Percentiles rank a stretch among this genome's conserved stretches.
phyloP scores from a whole-genome alignment of 306 rosid species.

The Chamaecrista fasciculata region DNA sequence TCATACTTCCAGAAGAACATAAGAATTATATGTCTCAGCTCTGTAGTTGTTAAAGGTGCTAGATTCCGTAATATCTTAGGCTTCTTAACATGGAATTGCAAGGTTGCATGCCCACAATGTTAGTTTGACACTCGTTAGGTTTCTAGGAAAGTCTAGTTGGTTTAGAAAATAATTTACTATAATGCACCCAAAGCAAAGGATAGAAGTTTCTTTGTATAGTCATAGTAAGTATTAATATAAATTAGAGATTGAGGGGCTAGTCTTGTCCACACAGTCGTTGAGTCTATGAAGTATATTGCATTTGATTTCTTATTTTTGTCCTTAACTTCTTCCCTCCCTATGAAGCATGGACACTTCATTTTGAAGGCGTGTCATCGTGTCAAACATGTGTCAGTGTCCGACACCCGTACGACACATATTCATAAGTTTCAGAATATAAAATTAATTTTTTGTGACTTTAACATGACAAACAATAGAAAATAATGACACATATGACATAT shows the following conservation, averaged over 20 bases:
- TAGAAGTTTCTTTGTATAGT: not conserved
- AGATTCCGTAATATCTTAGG: not conserved
- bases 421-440: too few relatives aligned
- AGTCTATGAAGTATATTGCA: not conserved
- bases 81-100: not conserved
- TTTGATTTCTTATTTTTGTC: not conserved
- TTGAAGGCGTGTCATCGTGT: too few relatives aligned
- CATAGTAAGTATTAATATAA: too few relatives aligned
- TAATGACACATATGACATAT: too few relatives aligned
- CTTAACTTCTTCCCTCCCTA: not conserved
- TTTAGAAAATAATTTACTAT: not conserved
- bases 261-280: not conserved
- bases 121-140: not conserved
- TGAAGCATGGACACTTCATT: too few relatives aligned
- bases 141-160: not conserved
- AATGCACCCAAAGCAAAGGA: not conserved
- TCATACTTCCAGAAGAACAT: not conserved
- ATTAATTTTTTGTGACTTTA: too few relatives aligned
- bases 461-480: too few relatives aligned
- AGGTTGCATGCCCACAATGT: not conserved
- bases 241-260: not conserved
- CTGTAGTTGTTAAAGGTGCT: not conserved
- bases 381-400: too few relatives aligned
- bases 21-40: not conserved
- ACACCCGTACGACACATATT: too few relatives aligned